phyloP scores from a whole-genome alignment of 2,329 filamentous ascomycete genomes.

The Monosporascus sp. region DNA sequence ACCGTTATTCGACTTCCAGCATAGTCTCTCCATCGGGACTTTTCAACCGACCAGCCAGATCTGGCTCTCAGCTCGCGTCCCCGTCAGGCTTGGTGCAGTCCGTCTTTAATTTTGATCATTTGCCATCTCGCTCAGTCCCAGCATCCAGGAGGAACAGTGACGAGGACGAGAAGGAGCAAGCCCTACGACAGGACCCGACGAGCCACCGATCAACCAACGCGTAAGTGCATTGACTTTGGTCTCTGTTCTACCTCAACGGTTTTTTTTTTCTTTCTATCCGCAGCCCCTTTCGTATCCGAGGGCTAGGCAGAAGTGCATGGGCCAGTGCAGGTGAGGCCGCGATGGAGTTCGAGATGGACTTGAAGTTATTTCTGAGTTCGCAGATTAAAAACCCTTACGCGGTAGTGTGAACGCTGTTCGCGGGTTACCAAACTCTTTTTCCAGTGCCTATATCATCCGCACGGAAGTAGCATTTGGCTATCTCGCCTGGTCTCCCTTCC shows the following conservation, averaged over 20 bases:
- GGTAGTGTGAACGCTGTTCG: no score
- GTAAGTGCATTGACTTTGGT: constrained; percentile 54
- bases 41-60: constrained; percentile 67
- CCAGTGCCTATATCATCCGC: no score
- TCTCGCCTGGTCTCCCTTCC: no score
- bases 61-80: constrained; percentile 75
- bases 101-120: constrained; percentile 56
- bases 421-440: no score
- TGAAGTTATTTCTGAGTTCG: no score
- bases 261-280: background rate
- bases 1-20: constrained; percentile 84
- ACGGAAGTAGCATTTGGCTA: no score
- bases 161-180: constrained; percentile 78
- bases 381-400: no score
- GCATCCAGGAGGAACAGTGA: constrained; percentile 86
- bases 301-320: no score
- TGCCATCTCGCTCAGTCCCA: constrained; percentile 81
- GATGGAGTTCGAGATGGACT: no score
- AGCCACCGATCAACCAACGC: constrained; percentile 69
- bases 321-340: no score
- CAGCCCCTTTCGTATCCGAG: no score
- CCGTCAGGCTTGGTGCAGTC: constrained; percentile 58
- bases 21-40: constrained; percentile 75
- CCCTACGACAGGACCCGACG: constrained; percentile 62
- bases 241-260: background rate